Evolutionary conservation across 2,329 filamentous ascomycete species (phyloP).

Genomic region (Fusarium sp.): DNA sequence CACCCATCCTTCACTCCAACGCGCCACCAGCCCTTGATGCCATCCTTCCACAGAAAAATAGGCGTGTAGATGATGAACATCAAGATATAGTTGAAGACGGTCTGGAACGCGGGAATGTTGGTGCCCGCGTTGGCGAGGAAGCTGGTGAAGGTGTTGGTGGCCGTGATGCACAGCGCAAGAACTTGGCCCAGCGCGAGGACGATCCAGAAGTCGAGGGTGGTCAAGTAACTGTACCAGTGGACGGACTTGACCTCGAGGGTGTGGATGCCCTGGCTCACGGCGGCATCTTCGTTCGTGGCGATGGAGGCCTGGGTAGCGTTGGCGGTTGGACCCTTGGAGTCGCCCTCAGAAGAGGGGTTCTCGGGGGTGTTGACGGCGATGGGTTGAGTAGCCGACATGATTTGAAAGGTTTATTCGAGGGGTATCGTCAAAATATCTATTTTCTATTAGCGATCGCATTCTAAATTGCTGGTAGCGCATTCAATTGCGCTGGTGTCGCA

Average conservation of each 20-base stretch:
- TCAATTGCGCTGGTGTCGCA: background rate
- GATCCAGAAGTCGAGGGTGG: constrained; percentile 87
- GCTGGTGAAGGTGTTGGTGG: constrained; percentile 88
- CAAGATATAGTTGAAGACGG: constrained; percentile 92
- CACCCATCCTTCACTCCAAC: constrained; percentile 79
- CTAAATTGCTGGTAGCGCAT: rapidly evolving
- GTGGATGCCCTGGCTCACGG: constrained; percentile 61
- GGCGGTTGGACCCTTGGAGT: constrained; percentile 37
- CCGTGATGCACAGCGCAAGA: constrained; percentile 88
- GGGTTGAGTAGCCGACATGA: constrained; percentile 24
- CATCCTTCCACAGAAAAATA: constrained; percentile 82
- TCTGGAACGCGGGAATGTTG: constrained; percentile 94
- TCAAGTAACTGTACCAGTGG: constrained; percentile 78
- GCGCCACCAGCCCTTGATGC: constrained; percentile 73
- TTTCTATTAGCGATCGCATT: background rate
- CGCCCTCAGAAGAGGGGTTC: constrained; percentile 4
- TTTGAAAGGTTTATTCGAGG: constrained; percentile 15
- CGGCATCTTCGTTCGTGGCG: constrained; percentile 42
- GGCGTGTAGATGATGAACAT: constrained; percentile 84
- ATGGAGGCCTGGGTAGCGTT: constrained; percentile 15
- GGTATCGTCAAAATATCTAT: constrained; percentile 10
- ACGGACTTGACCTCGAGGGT: constrained; percentile 63
- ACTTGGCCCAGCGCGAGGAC: constrained; percentile 84
- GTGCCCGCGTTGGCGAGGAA: constrained; percentile 74
- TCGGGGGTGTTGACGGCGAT: background rate